Conservation (phyloP, 805 yeast species). For the Yamadazyma paraphyllophila region DNA sequence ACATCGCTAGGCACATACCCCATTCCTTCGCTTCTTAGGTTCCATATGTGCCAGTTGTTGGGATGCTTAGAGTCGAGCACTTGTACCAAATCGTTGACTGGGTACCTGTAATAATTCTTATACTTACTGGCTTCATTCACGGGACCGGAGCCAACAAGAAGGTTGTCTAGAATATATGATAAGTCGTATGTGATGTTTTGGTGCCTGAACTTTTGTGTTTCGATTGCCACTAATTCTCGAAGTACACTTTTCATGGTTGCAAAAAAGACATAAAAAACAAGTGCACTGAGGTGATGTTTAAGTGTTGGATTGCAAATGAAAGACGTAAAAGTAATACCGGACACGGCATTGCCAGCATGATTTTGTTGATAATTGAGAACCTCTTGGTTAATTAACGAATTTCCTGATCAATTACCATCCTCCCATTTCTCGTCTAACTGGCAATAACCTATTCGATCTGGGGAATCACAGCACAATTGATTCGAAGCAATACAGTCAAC, state of each 20-base stretch:
- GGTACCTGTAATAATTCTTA: conserved; percentile 50
- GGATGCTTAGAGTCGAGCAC: conserved; percentile 49
- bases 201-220: conserved; percentile 16
- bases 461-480: too few species aligned
- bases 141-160: conserved; percentile 80
- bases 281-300: too few species aligned
- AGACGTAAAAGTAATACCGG: too few species aligned
- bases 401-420: too few species aligned
- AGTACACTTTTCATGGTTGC: conserved; percentile 4
- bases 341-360: too few species aligned
- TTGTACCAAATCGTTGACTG: conserved; percentile 47
- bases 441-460: too few species aligned
- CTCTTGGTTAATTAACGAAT: too few species aligned
- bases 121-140: conserved; percentile 35
- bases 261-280: too few species aligned
- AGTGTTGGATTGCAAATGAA: too few species aligned
- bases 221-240: conserved; percentile 12
- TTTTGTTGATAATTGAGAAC: too few species aligned
- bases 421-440: too few species aligned
- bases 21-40: conserved; percentile 59
- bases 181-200: conserved; percentile 49
- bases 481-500: too few species aligned
- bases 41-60: conserved; percentile 68
- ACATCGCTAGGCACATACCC: conserved; percentile 42
- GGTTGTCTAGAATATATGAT: conserved; percentile 59